Evolutionary conservation across 208 protist species (phyloP).

Genomic region (Histomonas meleagridis): DNA sequence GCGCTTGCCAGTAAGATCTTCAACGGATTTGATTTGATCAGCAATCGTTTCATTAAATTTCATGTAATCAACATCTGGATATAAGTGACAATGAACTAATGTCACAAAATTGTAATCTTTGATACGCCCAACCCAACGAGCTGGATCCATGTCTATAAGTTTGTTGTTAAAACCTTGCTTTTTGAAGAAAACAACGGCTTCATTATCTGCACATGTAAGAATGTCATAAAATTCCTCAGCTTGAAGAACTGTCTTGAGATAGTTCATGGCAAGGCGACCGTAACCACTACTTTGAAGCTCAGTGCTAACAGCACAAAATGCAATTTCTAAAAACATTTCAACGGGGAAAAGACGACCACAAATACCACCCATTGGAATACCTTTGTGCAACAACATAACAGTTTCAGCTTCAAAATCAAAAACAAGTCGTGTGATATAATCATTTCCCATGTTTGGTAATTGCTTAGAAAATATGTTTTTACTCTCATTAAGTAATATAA

Average conservation of each 20-base stretch:
- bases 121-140: slow-evolving; percentile 64
- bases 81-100: slow-evolving; percentile 64
- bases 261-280: slow-evolving; percentile 62
- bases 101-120: slow-evolving; percentile 72
- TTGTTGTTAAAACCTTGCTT: slow-evolving; percentile 61
- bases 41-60: slow-evolving; percentile 51
- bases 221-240: slow-evolving; percentile 56
- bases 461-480: slow-evolving; percentile 69
- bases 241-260: slow-evolving; percentile 59
- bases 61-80: slow-evolving; percentile 57
- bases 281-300: slow-evolving; percentile 62
- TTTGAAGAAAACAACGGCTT: slow-evolving; percentile 70
- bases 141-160: slow-evolving; percentile 47
- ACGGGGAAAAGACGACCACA: slow-evolving; percentile 59
- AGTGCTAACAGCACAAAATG: slow-evolving; percentile 65
- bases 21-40: slow-evolving; percentile 45
- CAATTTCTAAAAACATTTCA: slow-evolving; percentile 66
- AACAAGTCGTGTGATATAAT: slow-evolving; percentile 66
- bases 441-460: slow-evolving; percentile 68
- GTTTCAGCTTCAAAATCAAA: slow-evolving; percentile 50
- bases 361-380: slow-evolving; percentile 64
- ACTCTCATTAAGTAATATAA: slow-evolving; percentile 51
- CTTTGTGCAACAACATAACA: neutral
- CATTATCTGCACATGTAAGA: slow-evolving; percentile 75
- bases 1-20: neutral